Base-by-base conservation (phyloP, 1,139 yeast species). In the Meyerozyma sp. region DNA sequence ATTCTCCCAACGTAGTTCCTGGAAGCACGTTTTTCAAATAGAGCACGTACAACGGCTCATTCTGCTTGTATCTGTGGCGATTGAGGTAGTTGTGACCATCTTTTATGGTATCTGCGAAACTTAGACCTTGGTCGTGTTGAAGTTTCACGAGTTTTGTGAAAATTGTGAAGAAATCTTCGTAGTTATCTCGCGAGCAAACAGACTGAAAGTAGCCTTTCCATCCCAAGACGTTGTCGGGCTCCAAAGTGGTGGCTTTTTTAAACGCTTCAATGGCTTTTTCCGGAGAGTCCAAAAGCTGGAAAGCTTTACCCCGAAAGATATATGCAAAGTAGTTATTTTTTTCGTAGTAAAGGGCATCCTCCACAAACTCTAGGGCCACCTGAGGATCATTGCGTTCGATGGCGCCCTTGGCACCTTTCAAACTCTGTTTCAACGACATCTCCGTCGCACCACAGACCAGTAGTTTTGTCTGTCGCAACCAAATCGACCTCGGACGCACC, bases 131-230 rank as follows among this genome's bases (percentile, higher is more conserved):
- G 27, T 73, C 62, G 3, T 56, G 42, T 32, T 57, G 60, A 10
- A 58, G 50, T 16, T 52, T 48, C 6, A 70, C 46, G 32, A 56
- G 55, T 3, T 49, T 43, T 1, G 65, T 54, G 29, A 77, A 59
- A 6, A 76, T 68, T 1, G 64, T 62, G 55, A 85, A 82, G 51
- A 83, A 77, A 11, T 65, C 56, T 9, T 59, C 56, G 53, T 65
- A 73, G 44, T 80, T 72, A 11, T 63, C 53, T n/a, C 56, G 56
- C 5, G 58, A 55, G 44, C 65, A 68, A 28, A 44, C 60, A 49
- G 44, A 62, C 59, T 51, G 60, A 48, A 81, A 64, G 48, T 83
- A 71, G 0, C 97, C 98, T 58, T 87, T 89, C 95, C 95, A 90
- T 0, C 93, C 95, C 25, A 77, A 60, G 1, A 81, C 49, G 44